Evolutionary conservation across 2,329 filamentous ascomycete genomes (phyloP), one percentile per base, ranked within the genome.

Genomic region (Pyrenochaeta sp.): DNA sequence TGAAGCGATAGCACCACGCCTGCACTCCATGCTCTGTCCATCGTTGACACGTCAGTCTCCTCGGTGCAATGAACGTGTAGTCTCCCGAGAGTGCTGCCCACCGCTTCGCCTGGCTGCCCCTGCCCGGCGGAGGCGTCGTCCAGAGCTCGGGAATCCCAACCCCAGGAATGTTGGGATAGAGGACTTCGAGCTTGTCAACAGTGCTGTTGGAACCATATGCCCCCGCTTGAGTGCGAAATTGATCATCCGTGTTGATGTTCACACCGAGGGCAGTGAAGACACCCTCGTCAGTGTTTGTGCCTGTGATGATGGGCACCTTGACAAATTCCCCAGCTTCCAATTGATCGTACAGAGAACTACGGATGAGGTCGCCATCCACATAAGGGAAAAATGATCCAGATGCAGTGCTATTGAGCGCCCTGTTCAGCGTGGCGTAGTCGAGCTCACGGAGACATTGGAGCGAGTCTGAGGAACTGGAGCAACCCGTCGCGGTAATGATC

Each of bases 231-330:
- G 45, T 42, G 37, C 49, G 41, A 65, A 86, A 84, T 49, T 86
- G 77, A 11, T 74, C 78, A 7, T 78, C 81, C 0, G 80, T 86
- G 64, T 86, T 82, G 57, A 88, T 80, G 64, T 86, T 82, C 56
- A 88, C 80, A 5, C 80, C 82, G 3, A 59, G 69, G 2, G 79
- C 77, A 0, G 76, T 80, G 61, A 87, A 87, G 0, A 82, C 82
- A 2, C 85, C 87, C 68, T 90, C 87, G 58, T 90, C 87, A 1
- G 81, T 81, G 67, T 89, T 89, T 17, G 81, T 81, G 2, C 87
- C 87, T 23, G 82, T 76, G 3, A 90, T 75, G 37, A 88, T 80
- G 0, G 86, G 85, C 0, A 89, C 83, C 46, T 83, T 79, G 49
- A 87, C 81, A 56, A 89, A 88, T n/a, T 79, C 78, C 31, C 85